Conservation (phyloP, 2,329 filamentous ascomycete species). For the Pseudopyricularia cyperi region DNA sequence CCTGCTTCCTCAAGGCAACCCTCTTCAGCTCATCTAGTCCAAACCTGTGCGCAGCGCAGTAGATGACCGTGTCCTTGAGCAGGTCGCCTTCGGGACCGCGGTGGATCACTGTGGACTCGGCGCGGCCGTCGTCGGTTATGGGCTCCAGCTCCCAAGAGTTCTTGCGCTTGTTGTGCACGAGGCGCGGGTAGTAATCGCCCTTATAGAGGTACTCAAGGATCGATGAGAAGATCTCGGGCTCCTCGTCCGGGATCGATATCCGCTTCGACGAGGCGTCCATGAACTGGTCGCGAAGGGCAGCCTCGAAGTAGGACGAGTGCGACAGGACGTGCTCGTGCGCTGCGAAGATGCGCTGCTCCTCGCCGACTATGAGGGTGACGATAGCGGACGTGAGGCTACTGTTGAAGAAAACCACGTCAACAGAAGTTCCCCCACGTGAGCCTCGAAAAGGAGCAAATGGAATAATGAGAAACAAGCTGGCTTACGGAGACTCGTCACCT, state of each 20-base stretch:
- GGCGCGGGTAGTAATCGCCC: conserved; percentile 78
- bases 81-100: conserved; percentile 52
- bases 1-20: conserved; percentile 76
- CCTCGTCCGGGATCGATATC: conserved; percentile 70
- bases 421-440: neutral
- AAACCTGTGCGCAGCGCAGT: conserved; percentile 79
- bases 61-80: conserved; percentile 80
- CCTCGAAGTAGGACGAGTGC: conserved; percentile 66
- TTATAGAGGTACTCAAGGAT: conserved; percentile 89
- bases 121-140: conserved; percentile 28
- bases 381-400: conserved; percentile 54
- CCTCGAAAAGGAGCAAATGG: neutral
- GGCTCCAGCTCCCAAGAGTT: conserved; percentile 76
- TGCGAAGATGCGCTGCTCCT: conserved; percentile 75
- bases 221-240: conserved; percentile 82
- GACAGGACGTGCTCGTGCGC: conserved; percentile 78
- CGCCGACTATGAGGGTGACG: conserved; percentile 69
- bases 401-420: conserved; percentile 1
- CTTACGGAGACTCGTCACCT: conserved; percentile 15
- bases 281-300: conserved; percentile 49
- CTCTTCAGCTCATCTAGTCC: conserved; percentile 74
- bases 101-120: conserved; percentile 57
- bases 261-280: conserved; percentile 51
- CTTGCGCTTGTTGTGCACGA: conserved; percentile 69
- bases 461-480: conserved; percentile 15